Base-by-base conservation (phyloP, 176 grass and related monocot genomes). In the Saccharum spontaneum region DNA sequence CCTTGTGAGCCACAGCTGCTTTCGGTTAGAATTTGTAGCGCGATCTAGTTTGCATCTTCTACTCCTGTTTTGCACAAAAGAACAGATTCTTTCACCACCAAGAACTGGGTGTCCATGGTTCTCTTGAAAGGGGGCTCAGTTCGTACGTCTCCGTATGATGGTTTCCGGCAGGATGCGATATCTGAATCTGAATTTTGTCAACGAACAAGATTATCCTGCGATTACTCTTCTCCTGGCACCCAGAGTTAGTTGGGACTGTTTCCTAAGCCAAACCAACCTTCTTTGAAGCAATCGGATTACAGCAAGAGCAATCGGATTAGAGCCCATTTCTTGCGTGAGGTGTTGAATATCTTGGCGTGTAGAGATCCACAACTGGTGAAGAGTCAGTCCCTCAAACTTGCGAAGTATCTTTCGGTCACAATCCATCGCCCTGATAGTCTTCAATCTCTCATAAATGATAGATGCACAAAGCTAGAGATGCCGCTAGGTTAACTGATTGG, bases 401-500 rank as follows among this genome's bases (percentile, higher is more conserved):
- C 16, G n/a, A 14, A 39, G 39, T 73, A 38, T 83, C 84, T 74
- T 49, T 67, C 46, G 1, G 67, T 68, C 67, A 37, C 84, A 79
- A 65, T 82, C 12, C 2, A 2, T 77, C 30, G 24, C 57, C 55
- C 4, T 22, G 0, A 54, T 30, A 43, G 72, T 70, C 66, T 59
- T 87, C 26, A 61, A 61, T 73, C 17, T 72, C 22, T 39, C 48
- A 69, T 28, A 84, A 50, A 69, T 49, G 14, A 49, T 31, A 30
- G 12, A 14, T 38, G 52, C 22, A 1, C 17, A 8, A 26, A 23
- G 23, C 17, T 65, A 16, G 63, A 70, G 65, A 78, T 72, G 78
- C 20, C 24, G 33, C 34, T 73, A 77, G 83, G 55, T 20, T 86
- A 82, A 78, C 72, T 20, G 39, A 59, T 3, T 44, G 70, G 78